Base-by-base conservation (phyloP, 1,284 basidiomycete genomes). In the Austropuccinia psidii region DNA sequence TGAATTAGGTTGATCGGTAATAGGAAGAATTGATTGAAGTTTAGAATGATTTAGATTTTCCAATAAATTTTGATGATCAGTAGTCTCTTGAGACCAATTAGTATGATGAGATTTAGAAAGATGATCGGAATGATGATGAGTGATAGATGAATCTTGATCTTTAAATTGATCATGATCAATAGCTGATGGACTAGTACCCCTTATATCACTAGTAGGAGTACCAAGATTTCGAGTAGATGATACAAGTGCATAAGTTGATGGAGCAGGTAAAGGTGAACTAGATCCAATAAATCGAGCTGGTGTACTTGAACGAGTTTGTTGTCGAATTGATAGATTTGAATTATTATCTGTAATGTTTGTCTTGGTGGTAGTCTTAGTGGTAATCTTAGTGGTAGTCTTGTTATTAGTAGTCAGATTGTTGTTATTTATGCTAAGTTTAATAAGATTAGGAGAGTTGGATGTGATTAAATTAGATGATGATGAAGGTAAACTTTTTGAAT, bases 161-260 rank as follows among this genome's bases (percentile, higher is more conserved):
- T 27, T 19, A 57, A n/a, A 27, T 35, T 27, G 64, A 52, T 52
- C 37, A 47, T 33, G 43, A 39, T 31, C 13, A n/a, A 54, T 45
- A 50, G 45, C 24, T 15, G 66, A 39, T 24, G 66, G 66, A 31
- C 66, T 69, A 17, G 66, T 69, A 31, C 37, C 66, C 31, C 66
- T n/a, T 8, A 69, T 52, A 43, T 69, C 66, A 43, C 66, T 69
- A 21, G 66, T 69, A n/a, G 66, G 66, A 7, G 66, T 69, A 6
- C 54, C 66, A 4, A 58, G 29, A 39, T 55, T 57, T n/a, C 66
- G 27, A 27, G 61, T 64, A 19, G 49, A 33, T 37, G 64, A 54
- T 29, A 66, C 45, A 5, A 50, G 43, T 35, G 31, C n/a, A 37
- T 49, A 49, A n/a, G 31, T n/a, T 19, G 64, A 52, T 11, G 49